phyloP scores from a whole-genome alignment of 2,329 filamentous ascomycete species.

The Alternaria metachromatica region DNA sequence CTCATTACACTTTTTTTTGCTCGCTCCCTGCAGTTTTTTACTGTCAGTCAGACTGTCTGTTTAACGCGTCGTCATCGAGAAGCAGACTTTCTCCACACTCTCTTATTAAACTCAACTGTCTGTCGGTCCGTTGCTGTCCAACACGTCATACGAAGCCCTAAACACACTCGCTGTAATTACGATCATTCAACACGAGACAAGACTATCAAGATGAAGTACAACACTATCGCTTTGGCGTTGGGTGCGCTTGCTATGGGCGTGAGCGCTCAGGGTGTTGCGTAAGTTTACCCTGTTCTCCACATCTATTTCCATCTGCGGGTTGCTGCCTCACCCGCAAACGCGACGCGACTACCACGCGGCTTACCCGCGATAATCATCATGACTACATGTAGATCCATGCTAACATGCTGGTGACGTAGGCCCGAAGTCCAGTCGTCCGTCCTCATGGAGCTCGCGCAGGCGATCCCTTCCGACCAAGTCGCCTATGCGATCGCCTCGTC shows the following conservation, averaged over 20 bases:
- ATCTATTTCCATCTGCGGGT: background rate
- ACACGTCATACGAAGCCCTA: background rate
- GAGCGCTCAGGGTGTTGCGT: conserved; percentile 35
- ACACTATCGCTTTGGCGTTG: conserved; percentile 32
- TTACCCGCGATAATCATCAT: background rate
- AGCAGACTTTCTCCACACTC: conserved; percentile 30
- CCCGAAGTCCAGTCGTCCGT: conserved; percentile 46
- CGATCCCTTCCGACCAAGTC: conserved; percentile 52
- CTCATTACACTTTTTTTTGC: conserved; percentile 25
- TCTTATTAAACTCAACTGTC: conserved; percentile 15
- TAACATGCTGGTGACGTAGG: conserved; percentile 19
- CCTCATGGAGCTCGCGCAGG: conserved; percentile 53
- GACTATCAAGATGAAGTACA: conserved; percentile 37
- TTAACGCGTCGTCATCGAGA: background rate
- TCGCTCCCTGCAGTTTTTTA: conserved; percentile 10
- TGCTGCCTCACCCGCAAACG: background rate
- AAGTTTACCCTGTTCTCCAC: conserved; percentile 14
- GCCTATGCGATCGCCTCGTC: conserved; percentile 52
- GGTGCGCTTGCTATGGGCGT: conserved; percentile 39
- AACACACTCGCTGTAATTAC: conserved; percentile 1
- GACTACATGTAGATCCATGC: background rate
- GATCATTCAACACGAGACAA: conserved; percentile 7
- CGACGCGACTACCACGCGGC: conserved; percentile 1
- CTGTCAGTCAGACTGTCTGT: background rate
- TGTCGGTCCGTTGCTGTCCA: conserved; percentile 1